phyloP scores from a whole-genome alignment of 768 basidiomycete species.

The Dendrothele bispora region DNA sequence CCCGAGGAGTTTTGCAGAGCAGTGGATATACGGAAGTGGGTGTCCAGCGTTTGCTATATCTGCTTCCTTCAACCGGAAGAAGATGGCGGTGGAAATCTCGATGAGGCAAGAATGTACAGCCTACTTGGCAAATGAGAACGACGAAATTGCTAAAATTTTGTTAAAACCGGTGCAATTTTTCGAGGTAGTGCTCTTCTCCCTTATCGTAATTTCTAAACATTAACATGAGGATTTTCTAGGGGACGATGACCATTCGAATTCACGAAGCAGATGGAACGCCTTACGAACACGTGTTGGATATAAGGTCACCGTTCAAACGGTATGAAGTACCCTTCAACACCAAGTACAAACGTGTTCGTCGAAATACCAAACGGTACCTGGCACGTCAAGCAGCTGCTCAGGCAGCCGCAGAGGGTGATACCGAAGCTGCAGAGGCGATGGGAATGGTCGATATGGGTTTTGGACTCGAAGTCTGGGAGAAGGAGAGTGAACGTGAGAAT shows the following conservation, averaged over 20 bases:
- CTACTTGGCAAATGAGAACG: slow-evolving; percentile 65
- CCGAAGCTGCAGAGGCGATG: slow-evolving; percentile 90
- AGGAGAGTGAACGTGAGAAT: slow-evolving; percentile 85
- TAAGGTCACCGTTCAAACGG: slow-evolving; percentile 83
- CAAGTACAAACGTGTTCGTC: slow-evolving; percentile 94
- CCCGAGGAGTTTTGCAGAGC: slow-evolving; percentile 89
- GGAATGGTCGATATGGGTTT: slow-evolving; percentile 95
- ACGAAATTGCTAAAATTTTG: slow-evolving; percentile 62
- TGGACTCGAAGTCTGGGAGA: slow-evolving; percentile 94
- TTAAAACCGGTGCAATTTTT: slow-evolving; percentile 86
- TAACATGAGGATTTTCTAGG: slow-evolving; percentile 52
- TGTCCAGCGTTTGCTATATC: slow-evolving; percentile 90
- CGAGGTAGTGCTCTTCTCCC: slow-evolving; percentile 53
- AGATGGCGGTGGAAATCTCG: slow-evolving; percentile 96
- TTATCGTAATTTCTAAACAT: not conserved
- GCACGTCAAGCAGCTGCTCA: slow-evolving; percentile 91
- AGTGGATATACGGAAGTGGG: slow-evolving; percentile 98
- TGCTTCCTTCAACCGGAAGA: slow-evolving; percentile 94
- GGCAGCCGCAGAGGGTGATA: slow-evolving; percentile 89
- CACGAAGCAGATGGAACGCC: slow-evolving; percentile 99
- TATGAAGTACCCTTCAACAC: slow-evolving; percentile 99
- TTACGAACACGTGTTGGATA: slow-evolving; percentile 96
- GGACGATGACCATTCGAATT: slow-evolving; percentile 97
- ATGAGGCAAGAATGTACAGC: slow-evolving; percentile 91
- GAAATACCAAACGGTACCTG: slow-evolving; percentile 94